Conservation (phyloP, 2,329 filamentous ascomycete genomes). For the Monosporascus sp. region DNA sequence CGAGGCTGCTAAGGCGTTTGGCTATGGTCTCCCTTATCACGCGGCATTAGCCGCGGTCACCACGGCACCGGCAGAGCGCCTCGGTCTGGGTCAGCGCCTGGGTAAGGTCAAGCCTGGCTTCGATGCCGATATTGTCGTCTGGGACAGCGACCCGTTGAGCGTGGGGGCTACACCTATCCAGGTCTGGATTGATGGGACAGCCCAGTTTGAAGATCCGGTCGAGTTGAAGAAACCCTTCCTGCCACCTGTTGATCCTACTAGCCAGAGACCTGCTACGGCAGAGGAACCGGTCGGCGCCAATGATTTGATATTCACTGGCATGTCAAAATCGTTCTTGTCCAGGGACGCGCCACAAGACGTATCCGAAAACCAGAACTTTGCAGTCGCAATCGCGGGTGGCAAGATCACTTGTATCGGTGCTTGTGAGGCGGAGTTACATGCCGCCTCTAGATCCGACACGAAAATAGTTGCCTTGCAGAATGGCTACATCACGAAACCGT, state of each 20-base stretch:
- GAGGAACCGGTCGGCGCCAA: constrained; percentile 34
- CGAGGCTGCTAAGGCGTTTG: constrained; percentile 55
- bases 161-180: constrained; percentile 55
- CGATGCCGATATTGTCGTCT: constrained; percentile 57
- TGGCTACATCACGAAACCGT: constrained; percentile 55
- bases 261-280: constrained; percentile 33
- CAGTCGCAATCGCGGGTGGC: constrained; percentile 49
- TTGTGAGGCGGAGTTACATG: constrained; percentile 41
- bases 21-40: constrained; percentile 57
- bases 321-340: constrained; percentile 47
- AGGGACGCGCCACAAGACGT: constrained; percentile 20
- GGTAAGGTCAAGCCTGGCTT: constrained; percentile 59
- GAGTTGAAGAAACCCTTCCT: constrained; percentile 46
- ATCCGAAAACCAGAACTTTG: constrained; percentile 27
- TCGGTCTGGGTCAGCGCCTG: constrained; percentile 52
- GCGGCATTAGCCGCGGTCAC: constrained; percentile 55
- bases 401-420: constrained; percentile 51
- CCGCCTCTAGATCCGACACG: constrained; percentile 28
- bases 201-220: constrained; percentile 51
- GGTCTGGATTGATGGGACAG: constrained; percentile 58
- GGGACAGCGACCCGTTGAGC: constrained; percentile 58
- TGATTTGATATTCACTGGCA: constrained; percentile 51
- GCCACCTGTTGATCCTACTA: constrained; percentile 34
- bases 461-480: constrained; percentile 45
- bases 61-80: constrained; percentile 50